phyloP scores from a whole-genome alignment of 2,329 filamentous ascomycete genomes.

The Macrophomina phaseolina region DNA sequence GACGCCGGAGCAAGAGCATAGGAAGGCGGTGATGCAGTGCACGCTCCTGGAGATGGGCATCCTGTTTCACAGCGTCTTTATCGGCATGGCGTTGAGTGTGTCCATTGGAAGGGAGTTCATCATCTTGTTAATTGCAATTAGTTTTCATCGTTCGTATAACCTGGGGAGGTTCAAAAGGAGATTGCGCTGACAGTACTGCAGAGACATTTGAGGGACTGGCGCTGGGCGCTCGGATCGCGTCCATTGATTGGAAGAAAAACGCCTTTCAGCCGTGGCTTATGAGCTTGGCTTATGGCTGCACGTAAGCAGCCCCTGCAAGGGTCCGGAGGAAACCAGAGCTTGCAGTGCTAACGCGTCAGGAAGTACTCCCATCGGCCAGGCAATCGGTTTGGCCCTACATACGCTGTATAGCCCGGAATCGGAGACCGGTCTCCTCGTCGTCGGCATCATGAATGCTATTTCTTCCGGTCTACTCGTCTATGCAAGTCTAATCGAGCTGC shows the following conservation, averaged over 20 bases:
- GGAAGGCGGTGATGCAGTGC: constrained; percentile 58
- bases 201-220: constrained; percentile 88
- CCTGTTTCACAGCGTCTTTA: constrained; percentile 78
- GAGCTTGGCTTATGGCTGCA: constrained; percentile 74
- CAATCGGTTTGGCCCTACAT: constrained; percentile 78
- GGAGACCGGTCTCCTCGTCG: constrained; percentile 76
- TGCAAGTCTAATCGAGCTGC: constrained; percentile 80
- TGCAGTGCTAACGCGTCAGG: neutral
- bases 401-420: constrained; percentile 80
- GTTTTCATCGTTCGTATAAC: constrained; percentile 63
- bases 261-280: constrained; percentile 66
- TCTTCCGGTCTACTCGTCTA: constrained; percentile 81
- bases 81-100: constrained; percentile 74
- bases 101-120: constrained; percentile 69
- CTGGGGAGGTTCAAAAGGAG: neutral
- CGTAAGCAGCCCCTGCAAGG: constrained; percentile 14
- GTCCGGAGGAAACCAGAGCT: neutral
- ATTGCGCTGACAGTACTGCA: neutral
- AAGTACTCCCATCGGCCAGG: constrained; percentile 77
- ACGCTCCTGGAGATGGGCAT: constrained; percentile 78
- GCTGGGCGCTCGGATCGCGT: constrained; percentile 81
- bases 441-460: constrained; percentile 87
- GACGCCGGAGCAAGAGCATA: constrained; percentile 49
- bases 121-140: constrained; percentile 70
- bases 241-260: constrained; percentile 60